Evolutionary conservation across 1,139 yeast genomes (phyloP).

Genomic region (Hemisphaericaspora xylofermentans): DNA sequence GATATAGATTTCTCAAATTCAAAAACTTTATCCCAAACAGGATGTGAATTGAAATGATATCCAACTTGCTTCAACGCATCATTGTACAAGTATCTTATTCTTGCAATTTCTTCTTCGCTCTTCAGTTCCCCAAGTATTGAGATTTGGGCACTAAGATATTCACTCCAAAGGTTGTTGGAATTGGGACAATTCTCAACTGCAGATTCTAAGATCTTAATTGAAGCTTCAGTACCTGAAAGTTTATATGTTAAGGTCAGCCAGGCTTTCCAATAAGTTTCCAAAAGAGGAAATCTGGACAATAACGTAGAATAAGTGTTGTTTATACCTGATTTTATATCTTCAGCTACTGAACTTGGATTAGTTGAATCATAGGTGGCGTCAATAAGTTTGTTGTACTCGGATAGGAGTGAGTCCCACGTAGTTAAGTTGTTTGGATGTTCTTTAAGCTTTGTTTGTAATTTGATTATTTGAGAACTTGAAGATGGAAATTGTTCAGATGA

Average conservation of each 20-base stretch:
- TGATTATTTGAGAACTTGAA: not conserved
- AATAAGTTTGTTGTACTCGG: constrained; percentile 21
- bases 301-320: constrained; percentile 28
- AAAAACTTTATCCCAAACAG: constrained; percentile 64
- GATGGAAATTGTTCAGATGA: not conserved
- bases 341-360: constrained; percentile 8
- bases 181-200: constrained; percentile 53
- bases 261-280: constrained; percentile 61
- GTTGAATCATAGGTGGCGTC: constrained; percentile 14
- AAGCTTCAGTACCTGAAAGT: constrained; percentile 50
- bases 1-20: constrained; percentile 39
- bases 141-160: constrained; percentile 53
- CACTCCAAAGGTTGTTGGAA: constrained; percentile 66
- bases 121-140: constrained; percentile 26
- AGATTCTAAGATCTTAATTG: constrained; percentile 45
- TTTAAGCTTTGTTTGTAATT: constrained; percentile 4
- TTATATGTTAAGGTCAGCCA: constrained; percentile 55
- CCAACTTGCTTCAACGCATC: constrained; percentile 47
- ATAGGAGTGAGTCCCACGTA: constrained; percentile 34
- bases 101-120: not conserved
- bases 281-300: constrained; percentile 52
- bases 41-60: constrained; percentile 57
- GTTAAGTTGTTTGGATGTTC: constrained; percentile 25
- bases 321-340: constrained; percentile 23
- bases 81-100: constrained; percentile 24